These are phyloP conservation scores for Phytophthora megakarya DNA, from an alignment of 352 stramenopile genomes.

Conservation along the genomic window DNA sequence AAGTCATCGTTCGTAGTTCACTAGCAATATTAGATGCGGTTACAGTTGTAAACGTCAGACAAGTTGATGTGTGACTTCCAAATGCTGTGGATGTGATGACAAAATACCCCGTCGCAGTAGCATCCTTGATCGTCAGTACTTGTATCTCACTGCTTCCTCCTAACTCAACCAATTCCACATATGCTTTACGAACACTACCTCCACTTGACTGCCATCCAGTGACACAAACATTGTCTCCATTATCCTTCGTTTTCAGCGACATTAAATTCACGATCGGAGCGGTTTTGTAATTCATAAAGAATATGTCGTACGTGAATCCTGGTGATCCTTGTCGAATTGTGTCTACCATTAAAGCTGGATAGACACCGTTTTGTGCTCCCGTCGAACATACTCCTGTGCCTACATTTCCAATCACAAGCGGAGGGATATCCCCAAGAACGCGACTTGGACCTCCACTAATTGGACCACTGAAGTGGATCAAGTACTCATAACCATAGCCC, in stretches of 20 bases:
- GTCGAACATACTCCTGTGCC: constrained; percentile 45
- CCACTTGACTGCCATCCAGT: constrained; percentile 37
- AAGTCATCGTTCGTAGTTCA: constrained; percentile 33
- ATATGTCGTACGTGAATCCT: constrained; percentile 80
- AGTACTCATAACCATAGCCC: constrained; percentile 84
- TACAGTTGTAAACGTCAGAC: constrained; percentile 42
- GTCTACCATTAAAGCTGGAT: constrained; percentile 68
- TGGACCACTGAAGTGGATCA: constrained; percentile 65
- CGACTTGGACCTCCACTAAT: constrained; percentile 58
- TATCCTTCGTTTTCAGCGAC: constrained; percentile 38
- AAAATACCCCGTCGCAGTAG: constrained; percentile 31
- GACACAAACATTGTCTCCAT: constrained; percentile 4
- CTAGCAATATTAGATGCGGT: constrained; percentile 26
- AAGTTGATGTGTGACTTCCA: constrained; percentile 38
- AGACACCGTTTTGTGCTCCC: constrained; percentile 38
- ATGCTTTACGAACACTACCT: constrained; percentile 51
- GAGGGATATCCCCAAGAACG: constrained; percentile 61
- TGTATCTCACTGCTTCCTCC: constrained; percentile 74
- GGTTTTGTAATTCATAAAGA: constrained; percentile 57
- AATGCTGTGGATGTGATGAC: constrained; percentile 67
- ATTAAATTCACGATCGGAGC: constrained; percentile 41
- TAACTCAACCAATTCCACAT: constrained; percentile 45
- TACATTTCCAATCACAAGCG: constrained; percentile 59
- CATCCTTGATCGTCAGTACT: constrained; percentile 47
- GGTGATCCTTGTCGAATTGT: constrained; percentile 64